A percentile compares a stretch with the other conserved stretches of the same genome.
phyloP scores from a whole-genome alignment of 371 early-diverging fungal species.

The Circinella umbellata region DNA sequence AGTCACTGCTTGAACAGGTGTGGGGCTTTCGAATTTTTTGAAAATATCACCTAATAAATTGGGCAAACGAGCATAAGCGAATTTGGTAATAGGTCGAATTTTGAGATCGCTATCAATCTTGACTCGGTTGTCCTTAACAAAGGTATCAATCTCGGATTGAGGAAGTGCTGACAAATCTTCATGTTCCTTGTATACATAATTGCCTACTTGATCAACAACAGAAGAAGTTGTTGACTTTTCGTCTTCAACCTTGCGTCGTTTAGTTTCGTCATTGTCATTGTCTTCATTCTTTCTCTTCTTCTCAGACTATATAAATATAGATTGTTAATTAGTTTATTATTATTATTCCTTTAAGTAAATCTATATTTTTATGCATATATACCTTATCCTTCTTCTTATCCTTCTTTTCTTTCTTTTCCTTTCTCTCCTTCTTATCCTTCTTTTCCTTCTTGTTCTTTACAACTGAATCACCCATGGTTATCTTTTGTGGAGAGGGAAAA shows the following conservation, averaged over 20 bases:
- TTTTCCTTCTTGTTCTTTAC: constrained; percentile 53
- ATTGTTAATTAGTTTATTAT: not conserved
- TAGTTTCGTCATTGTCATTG: constrained; percentile 20
- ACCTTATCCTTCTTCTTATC: constrained; percentile 8
- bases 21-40: constrained; percentile 87
- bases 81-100: constrained; percentile 78
- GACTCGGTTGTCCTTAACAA: constrained; percentile 72
- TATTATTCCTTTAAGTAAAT: no score
- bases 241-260: constrained; percentile 17
- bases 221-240: not conserved
- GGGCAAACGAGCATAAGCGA: constrained; percentile 76
- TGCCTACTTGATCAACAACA: constrained; percentile 33
- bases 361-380: not conserved
- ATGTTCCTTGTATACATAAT: constrained; percentile 42
- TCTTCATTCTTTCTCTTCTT: constrained; percentile 24
- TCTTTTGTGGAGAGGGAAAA: not conserved
- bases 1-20: constrained; percentile 97
- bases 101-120: constrained; percentile 68
- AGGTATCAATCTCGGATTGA: constrained; percentile 53
- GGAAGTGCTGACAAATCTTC: constrained; percentile 39
- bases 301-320: not conserved
- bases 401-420: constrained; percentile 39
- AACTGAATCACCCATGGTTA: constrained; percentile 32
- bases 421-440: constrained; percentile 61
- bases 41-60: constrained; percentile 77